Percentiles rank a stretch among this genome's conserved stretches.
These are phyloP conservation scores for Gaeumannomyces sp. DNA, from an alignment of 2,329 filamentous ascomycete genomes.

Conservation along the genomic window DNA sequence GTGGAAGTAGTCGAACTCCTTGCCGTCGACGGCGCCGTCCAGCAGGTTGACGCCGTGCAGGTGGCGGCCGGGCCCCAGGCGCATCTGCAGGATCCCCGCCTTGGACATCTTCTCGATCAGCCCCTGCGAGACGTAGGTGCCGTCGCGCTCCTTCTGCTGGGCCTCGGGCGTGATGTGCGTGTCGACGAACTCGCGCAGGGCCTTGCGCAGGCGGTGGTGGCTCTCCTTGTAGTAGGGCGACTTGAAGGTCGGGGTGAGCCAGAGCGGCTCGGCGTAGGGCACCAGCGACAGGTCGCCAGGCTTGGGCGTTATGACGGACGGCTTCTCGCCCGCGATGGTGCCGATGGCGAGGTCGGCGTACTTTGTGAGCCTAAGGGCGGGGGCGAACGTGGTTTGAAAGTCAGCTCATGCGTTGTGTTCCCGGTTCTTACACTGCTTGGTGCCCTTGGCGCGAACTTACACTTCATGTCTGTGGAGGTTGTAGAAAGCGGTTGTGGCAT, in stretches of 20 bases:
- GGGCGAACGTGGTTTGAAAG: no score
- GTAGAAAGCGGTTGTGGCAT: conserved; percentile 81
- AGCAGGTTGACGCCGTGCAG: conserved; percentile 65
- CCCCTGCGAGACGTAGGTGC: conserved; percentile 62
- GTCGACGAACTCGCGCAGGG: conserved; percentile 68
- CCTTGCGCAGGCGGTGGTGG: conserved; percentile 62
- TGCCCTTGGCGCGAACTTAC: neutral
- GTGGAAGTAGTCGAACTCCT: conserved; percentile 85
- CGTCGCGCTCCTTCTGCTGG: conserved; percentile 66
- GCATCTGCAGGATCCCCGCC: conserved; percentile 71
- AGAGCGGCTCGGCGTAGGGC: conserved; percentile 79
- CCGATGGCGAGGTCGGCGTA: conserved; percentile 72
- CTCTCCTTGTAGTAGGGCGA: conserved; percentile 75
- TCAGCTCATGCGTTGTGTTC: neutral
- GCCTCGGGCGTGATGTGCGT: conserved; percentile 67
- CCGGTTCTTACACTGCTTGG: neutral
- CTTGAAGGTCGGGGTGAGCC: conserved; percentile 72
- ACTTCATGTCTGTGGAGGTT: conserved; percentile 89
- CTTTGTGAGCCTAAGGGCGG: conserved; percentile 51
- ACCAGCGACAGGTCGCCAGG: conserved; percentile 69
- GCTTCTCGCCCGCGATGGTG: conserved; percentile 65
- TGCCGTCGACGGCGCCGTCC: conserved; percentile 63
- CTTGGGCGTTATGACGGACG: conserved; percentile 63
- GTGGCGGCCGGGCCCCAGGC: conserved; percentile 76
- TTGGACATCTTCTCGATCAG: conserved; percentile 75